These are phyloP conservation scores for Aspergillus sp. DNA, from an alignment of 2,329 filamentous ascomycete genomes.

Conservation along the genomic window DNA sequence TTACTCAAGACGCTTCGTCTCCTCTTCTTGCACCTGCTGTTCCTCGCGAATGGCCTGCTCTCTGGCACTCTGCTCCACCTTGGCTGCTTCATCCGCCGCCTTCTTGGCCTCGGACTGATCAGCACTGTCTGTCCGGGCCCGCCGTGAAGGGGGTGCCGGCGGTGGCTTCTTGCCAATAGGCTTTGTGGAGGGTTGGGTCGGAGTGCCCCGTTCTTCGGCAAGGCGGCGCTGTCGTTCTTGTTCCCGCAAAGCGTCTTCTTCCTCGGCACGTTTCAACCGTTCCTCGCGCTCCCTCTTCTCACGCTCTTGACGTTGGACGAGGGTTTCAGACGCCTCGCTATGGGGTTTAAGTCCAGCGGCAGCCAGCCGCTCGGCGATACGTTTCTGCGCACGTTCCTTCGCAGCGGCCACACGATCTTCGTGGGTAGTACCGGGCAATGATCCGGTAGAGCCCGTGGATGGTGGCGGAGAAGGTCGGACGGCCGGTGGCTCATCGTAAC, in stretches of 20 bases:
- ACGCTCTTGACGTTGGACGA: constrained; percentile 81
- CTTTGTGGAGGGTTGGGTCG: constrained; percentile 53
- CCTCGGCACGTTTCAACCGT: constrained; percentile 83
- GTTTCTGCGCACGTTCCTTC: constrained; percentile 92
- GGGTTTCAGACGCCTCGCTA: constrained; percentile 72
- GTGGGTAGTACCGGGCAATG: constrained; percentile 81
- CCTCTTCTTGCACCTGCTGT: constrained; percentile 71
- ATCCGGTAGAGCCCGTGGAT: constrained; percentile 60
- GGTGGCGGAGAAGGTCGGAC: constrained; percentile 45
- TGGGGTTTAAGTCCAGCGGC: constrained; percentile 87
- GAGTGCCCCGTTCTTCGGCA: constrained; percentile 62
- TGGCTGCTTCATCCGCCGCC: constrained; percentile 57
- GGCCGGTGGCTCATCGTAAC: constrained; percentile 47
- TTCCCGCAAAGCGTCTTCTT: constrained; percentile 87
- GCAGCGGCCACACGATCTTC: constrained; percentile 95
- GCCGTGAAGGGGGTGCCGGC: constrained; percentile 68
- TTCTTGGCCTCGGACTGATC: constrained; percentile 57
- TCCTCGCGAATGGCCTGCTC: constrained; percentile 59
- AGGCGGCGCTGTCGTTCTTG: constrained; percentile 80
- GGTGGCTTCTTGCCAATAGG: constrained; percentile 67
- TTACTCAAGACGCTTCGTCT: constrained; percentile 78
- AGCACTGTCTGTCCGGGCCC: constrained; percentile 57
- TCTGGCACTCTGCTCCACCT: constrained; percentile 59
- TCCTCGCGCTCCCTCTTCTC: constrained; percentile 85
- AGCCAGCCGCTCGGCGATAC: constrained; percentile 93